Evolutionary conservation across 2,329 filamentous ascomycete species (phyloP).

Genomic region (Pseudogymnoascus destructans): DNA sequence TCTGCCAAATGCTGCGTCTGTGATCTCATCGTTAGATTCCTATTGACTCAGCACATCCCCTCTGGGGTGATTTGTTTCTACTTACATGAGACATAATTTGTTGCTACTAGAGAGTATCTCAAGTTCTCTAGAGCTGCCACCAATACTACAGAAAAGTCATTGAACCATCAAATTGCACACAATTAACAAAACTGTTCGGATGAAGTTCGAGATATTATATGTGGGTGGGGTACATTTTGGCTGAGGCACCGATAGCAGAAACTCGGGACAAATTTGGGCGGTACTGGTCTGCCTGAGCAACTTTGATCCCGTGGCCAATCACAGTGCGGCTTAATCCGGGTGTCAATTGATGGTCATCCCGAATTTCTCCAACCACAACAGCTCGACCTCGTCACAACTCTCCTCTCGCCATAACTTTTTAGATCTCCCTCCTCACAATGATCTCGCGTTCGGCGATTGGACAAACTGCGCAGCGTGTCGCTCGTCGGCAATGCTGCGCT

Average conservation of each 20-base stretch:
- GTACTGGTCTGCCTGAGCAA: neutral
- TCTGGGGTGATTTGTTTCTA: slow-evolving; percentile 20
- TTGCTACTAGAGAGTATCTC: slow-evolving; percentile 63
- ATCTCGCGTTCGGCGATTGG: slow-evolving; percentile 53
- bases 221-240: slow-evolving; percentile 4
- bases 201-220: slow-evolving; percentile 5
- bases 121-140: slow-evolving; percentile 64
- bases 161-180: slow-evolving; percentile 20
- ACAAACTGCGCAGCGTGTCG: slow-evolving; percentile 49
- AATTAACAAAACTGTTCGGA: slow-evolving; percentile 6
- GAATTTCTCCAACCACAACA: slow-evolving; percentile 11
- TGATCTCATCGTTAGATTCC: slow-evolving; percentile 15
- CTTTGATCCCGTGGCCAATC: slow-evolving; percentile 7
- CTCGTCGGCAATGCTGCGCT: slow-evolving; percentile 46
- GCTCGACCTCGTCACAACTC: slow-evolving; percentile 15
- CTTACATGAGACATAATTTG: slow-evolving; percentile 43
- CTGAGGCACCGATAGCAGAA: slow-evolving; percentile 8
- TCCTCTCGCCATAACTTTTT: slow-evolving; percentile 10
- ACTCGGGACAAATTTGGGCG: slow-evolving; percentile 9
- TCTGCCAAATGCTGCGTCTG: slow-evolving; percentile 66
- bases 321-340: slow-evolving; percentile 5
- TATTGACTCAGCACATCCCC: slow-evolving; percentile 19
- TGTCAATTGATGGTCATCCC: slow-evolving; percentile 9
- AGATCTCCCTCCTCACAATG: slow-evolving; percentile 42
- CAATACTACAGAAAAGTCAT: slow-evolving; percentile 56